Evolutionary conservation across 2,329 filamentous ascomycete genomes (phyloP), one percentile per base, ranked within the genome.

Genomic region (Talaromyces sp.): DNA sequence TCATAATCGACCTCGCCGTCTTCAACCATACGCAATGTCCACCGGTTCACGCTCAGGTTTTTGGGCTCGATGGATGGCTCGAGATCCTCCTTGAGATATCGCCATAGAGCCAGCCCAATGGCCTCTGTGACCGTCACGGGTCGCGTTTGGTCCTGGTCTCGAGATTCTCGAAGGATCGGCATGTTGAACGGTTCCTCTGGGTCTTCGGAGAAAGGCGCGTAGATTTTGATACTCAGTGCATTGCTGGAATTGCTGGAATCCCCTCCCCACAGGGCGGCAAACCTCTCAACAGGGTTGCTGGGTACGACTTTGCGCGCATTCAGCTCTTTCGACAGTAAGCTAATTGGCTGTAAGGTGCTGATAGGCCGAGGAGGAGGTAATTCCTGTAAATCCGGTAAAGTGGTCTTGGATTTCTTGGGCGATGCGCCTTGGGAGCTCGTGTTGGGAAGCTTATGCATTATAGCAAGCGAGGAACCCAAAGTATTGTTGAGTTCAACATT

Each of bases 1-100:
- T 89, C 86, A 67, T 84, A 86, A 63, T 89, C 86, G 2, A 89
- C 83, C 68, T 89, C 86, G 5, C 84, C 86, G 66, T 88, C 86
- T 66, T 89, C 86, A 8, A 87, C 85, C 82, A 89, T 88, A n/a
- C 86, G 80, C 59, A 89, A 73, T 30, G 85, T 83, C 86, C 86
- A 89, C 62, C 80, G 78, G 66, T 88, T 88, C 62, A 88, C 83
- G 60, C 83, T 85, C 59, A 82, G 73, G 65, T 86, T 84, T 30
- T 79, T 77, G 1, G 74, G 73, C 6, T 79, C 74, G 9, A 88
- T 74, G 1, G 79, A 65, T 8, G 86, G 86, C 61, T 85, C 78
- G 10, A 82, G 74, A 6, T 79, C 78, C 66, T 87, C 84, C 68
- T 88, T 84, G 16, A 80, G 78, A 66, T 88, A 88, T 59, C 82